Conservation (phyloP, 2,329 filamentous ascomycete species). For the Onygena corvina region DNA sequence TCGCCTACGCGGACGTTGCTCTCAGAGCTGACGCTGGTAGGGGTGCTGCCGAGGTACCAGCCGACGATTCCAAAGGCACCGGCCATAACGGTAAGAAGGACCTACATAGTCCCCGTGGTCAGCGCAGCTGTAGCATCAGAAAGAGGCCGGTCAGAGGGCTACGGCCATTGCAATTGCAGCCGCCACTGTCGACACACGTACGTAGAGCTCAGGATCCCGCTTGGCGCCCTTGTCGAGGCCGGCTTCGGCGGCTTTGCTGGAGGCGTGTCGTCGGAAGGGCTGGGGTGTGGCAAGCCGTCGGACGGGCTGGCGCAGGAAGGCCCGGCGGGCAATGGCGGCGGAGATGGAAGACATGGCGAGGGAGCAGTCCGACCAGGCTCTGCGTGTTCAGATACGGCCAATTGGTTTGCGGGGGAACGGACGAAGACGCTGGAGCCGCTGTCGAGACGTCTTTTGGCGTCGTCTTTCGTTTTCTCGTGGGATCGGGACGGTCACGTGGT, state of each 20-base stretch:
- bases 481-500: background rate
- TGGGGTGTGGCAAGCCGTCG: constrained; percentile 29
- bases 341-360: constrained; percentile 32
- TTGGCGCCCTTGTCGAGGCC: constrained; percentile 52
- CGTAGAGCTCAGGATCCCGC: constrained; percentile 63
- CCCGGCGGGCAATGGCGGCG: constrained; percentile 32
- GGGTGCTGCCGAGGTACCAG: constrained; percentile 67
- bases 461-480: background rate
- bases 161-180: background rate
- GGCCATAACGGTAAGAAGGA: constrained; percentile 84
- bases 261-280: constrained; percentile 30
- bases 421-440: background rate
- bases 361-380: background rate
- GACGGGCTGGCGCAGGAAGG: constrained; percentile 32
- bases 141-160: background rate
- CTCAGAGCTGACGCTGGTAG: constrained; percentile 76
- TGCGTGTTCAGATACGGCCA: background rate
- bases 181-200: constrained; percentile 32
- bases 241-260: constrained; percentile 38
- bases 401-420: background rate
- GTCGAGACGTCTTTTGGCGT: too few species aligned
- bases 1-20: constrained; percentile 59
- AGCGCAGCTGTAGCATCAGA: constrained; percentile 7
- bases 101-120: constrained; percentile 40
- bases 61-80: constrained; percentile 77